Percentiles rank a stretch among this genome's conserved stretches.
These are phyloP conservation scores for Emericellopsis terricola DNA, from an alignment of 495 filamentous ascomycete species.

Conservation along the genomic window DNA sequence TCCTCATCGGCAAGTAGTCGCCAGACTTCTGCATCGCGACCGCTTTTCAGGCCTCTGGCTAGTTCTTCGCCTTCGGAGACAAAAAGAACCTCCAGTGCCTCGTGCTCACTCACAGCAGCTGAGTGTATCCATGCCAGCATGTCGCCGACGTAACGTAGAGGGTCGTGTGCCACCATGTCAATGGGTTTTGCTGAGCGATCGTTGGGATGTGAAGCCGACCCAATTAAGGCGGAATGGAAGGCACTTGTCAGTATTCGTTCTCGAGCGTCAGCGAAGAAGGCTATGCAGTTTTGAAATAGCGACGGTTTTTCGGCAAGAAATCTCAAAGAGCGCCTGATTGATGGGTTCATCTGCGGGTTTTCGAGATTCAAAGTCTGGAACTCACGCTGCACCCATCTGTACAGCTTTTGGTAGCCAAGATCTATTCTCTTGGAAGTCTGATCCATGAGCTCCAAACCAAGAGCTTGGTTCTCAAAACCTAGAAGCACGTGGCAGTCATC, in stretches of 20 bases:
- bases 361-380: constrained; percentile 87
- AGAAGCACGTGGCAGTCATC: constrained; percentile 76
- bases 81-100: constrained; percentile 82
- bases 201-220: constrained; percentile 26
- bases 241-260: constrained; percentile 77
- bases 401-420: constrained; percentile 82
- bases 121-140: constrained; percentile 98
- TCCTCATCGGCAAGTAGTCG: constrained; percentile 37
- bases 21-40: constrained; percentile 80
- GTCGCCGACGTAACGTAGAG: constrained; percentile 82
- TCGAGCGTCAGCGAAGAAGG: constrained; percentile 82
- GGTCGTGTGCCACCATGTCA: constrained; percentile 83
- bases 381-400: constrained; percentile 84
- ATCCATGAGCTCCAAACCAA: constrained; percentile 82
- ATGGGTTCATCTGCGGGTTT: constrained; percentile 77
- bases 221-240: constrained; percentile 82
- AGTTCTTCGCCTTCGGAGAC: constrained; percentile 85
- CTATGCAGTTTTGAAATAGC: constrained; percentile 83
- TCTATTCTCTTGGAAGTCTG: constrained; percentile 75
- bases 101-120: constrained; percentile 77
- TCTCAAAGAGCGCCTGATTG: constrained; percentile 69
- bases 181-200: constrained; percentile 63
- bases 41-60: constrained; percentile 67
- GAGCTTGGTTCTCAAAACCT: constrained; percentile 72
- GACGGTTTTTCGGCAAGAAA: constrained; percentile 80